Base-by-base conservation (phyloP, 2,329 filamentous ascomycete species). In the Plenodomus lindquistii region DNA sequence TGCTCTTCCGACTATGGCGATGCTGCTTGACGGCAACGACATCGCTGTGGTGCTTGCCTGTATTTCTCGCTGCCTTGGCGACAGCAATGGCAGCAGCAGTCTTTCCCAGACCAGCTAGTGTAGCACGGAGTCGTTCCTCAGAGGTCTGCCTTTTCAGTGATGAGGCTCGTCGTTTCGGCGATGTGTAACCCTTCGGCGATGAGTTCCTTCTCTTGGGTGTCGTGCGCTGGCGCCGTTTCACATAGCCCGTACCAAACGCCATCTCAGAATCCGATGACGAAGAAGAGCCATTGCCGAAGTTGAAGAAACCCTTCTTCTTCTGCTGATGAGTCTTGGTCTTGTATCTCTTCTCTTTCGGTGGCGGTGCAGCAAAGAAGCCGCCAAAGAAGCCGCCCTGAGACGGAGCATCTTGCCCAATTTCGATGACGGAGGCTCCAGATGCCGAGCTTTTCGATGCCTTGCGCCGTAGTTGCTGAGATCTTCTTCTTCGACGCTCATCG, bases 371-470 rank as follows among this genome's bases (percentile, higher is more conserved):
- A 46, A 91, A 74, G 44, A 84, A 78, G 34, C 85, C 82, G 51
- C 80, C 78, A 35, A 76, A 73, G 24, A 74, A 65, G 21, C 66
- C 65, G 18, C 64, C 57, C 45, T 78, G 74, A 6, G 75, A 76
- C 49, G 73, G 77, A 43, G 78, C 77, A 39, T 77, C 74, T 34
- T 79, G 79, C 40, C 86, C 88, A 43, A 90, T 85, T 61, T 90
- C 86, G 44, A 89, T 71, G 46, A 85, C 77, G 1, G 85, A 87
- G 15, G 80, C 81, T 36, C 80, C 80, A 36, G 61, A 65, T 10
- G 64, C 48, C 29, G 70, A 72, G 55, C 69, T 72, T 40, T 66
- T 62, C 31, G 69, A 72, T 15, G 63, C 63, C 35, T 68, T 70
- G 44, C 54, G 63, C 31, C 60, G 57, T 8, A 64, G 48, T 24